Evolutionary conservation across 2,329 filamentous ascomycete species (phyloP).

Genomic region (Apiospora saccharicola): DNA sequence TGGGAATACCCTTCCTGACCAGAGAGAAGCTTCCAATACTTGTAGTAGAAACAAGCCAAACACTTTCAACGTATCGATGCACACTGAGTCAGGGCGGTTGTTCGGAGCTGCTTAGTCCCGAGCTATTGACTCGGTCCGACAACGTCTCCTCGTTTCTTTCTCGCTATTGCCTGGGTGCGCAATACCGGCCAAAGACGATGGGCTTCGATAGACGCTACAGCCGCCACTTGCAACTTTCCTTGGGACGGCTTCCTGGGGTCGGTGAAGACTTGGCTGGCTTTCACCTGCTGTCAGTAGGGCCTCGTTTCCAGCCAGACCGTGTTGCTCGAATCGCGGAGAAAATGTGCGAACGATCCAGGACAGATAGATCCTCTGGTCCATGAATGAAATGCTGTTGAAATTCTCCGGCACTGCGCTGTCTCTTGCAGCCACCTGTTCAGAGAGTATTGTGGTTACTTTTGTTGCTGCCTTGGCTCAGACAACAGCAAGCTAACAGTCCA

Average conservation of each 20-base stretch:
- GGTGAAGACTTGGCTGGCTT: slow-evolving; percentile 8
- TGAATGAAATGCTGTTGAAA: neutral
- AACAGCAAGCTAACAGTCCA: neutral
- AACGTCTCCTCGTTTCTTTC: slow-evolving; percentile 17
- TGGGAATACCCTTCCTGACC: neutral
- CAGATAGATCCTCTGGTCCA: slow-evolving; percentile 23
- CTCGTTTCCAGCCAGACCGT: slow-evolving; percentile 1
- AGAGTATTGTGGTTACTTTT: neutral
- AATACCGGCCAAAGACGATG: neutral
- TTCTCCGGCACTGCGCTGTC: neutral
- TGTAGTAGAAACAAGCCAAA: slow-evolving; percentile 11
- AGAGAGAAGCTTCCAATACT: neutral
- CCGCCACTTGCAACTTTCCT: neutral
- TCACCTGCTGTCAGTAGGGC: neutral
- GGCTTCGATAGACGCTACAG: neutral
- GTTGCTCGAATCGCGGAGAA: slow-evolving; percentile 17
- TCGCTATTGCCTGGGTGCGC: slow-evolving; percentile 5
- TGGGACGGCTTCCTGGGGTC: neutral
- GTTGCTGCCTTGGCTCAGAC: slow-evolving; percentile 8
- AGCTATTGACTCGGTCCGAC: slow-evolving; percentile 16
- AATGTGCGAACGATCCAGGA: slow-evolving; percentile 23
- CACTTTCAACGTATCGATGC: neutral
- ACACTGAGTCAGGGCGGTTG: slow-evolving; percentile 1
- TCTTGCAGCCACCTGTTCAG: neutral
- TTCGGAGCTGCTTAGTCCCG: slow-evolving; percentile 20